Conservation (phyloP, 495 filamentous ascomycete genomes). For the Aspergillus taichungensis region DNA sequence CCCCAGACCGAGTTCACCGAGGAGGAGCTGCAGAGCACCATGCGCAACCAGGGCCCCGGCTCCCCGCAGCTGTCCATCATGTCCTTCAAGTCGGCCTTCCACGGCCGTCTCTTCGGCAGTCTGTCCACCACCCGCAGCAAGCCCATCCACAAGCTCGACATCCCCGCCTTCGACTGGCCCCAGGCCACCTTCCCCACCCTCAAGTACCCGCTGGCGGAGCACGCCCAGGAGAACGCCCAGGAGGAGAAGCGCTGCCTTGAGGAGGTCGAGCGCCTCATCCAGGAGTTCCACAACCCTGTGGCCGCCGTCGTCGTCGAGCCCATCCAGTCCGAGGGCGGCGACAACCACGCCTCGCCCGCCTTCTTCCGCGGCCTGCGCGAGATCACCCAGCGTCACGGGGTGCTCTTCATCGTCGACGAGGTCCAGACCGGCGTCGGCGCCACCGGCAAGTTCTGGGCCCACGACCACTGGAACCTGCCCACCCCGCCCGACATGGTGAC, state of each 20-base stretch:
- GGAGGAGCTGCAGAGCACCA: conserved; percentile 67
- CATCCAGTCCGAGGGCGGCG: conserved; percentile 95
- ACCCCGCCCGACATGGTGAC: conserved; percentile 96
- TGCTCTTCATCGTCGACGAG: conserved; percentile 95
- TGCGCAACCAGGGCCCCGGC: conserved; percentile 80
- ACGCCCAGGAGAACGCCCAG: conserved; percentile 70
- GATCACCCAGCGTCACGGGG: conserved; percentile 73
- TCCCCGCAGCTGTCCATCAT: conserved; percentile 82
- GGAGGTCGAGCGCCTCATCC: conserved; percentile 82
- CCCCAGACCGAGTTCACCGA: conserved; percentile 71
- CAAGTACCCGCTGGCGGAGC: conserved; percentile 84
- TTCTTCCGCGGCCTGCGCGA: conserved; percentile 89
- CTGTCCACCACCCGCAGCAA: conserved; percentile 93
- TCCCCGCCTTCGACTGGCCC: conserved; percentile 97
- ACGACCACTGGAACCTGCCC: conserved; percentile 89
- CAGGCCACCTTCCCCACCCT: conserved; percentile 84
- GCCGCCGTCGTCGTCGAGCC: conserved; percentile 88
- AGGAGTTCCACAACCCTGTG: conserved; percentile 75
- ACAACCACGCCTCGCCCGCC: conserved; percentile 91
- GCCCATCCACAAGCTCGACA: conserved; percentile 97
- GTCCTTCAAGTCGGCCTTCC: conserved; percentile 89
- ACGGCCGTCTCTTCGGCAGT: conserved; percentile 88
- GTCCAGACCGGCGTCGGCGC: conserved; percentile 92
- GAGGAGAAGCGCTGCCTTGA: conserved; percentile 81
- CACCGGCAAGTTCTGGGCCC: conserved; percentile 97